Evolutionary conservation across 2,329 filamentous ascomycete species (phyloP).

Genomic region (Calonectria leucothoes): DNA sequence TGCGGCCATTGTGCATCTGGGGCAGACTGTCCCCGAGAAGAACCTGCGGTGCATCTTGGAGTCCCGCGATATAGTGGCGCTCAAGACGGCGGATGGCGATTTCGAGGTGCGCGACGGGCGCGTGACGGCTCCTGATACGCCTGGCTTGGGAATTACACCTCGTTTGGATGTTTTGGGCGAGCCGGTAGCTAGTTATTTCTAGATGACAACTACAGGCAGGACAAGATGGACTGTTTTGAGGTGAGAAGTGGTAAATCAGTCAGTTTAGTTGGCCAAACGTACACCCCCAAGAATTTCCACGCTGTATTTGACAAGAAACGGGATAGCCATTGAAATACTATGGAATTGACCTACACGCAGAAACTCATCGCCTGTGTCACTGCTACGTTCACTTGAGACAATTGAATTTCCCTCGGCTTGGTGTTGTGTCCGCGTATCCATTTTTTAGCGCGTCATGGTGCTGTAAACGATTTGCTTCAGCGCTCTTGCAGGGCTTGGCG

Average conservation of each 20-base stretch:
- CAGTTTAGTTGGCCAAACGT: background rate
- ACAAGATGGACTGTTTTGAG: background rate
- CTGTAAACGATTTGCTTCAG: background rate
- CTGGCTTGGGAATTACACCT: constrained; percentile 25
- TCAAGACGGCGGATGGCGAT: constrained; percentile 30
- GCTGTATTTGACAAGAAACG: too few relatives aligned
- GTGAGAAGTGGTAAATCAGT: background rate
- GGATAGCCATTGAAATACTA: too few relatives aligned
- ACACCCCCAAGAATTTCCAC: too few relatives aligned
- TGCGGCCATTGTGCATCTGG: constrained; percentile 31
- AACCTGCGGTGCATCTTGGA: constrained; percentile 31
- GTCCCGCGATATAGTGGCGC: constrained; percentile 27
- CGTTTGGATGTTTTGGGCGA: constrained; percentile 31
- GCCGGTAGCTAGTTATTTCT: constrained; percentile 30
- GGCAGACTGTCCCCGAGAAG: constrained; percentile 28
- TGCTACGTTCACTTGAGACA: background rate
- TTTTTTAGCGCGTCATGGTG: background rate
- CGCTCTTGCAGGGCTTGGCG: background rate
- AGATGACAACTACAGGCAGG: background rate
- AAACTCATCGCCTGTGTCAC: too few relatives aligned
- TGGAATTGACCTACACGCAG: too few relatives aligned
- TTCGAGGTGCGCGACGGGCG: constrained; percentile 28
- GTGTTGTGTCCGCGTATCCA: too few relatives aligned
- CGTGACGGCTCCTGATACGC: constrained; percentile 25
- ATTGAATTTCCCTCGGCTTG: too few relatives aligned